phyloP scores from a whole-genome alignment of 805 yeast species.

The Candida silvatica region DNA sequence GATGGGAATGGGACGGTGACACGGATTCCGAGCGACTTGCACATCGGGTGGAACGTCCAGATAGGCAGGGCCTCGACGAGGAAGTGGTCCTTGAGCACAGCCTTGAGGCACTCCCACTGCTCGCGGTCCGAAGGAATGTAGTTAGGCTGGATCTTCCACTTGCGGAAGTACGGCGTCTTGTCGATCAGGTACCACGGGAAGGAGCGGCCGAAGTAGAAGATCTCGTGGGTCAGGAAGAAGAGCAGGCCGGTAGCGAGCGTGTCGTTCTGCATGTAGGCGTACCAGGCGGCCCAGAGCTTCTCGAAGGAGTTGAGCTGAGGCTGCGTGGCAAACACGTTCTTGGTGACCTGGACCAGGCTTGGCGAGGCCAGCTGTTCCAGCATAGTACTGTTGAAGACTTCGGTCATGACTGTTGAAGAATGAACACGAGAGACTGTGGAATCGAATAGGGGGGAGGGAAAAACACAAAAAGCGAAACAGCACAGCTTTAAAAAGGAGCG shows the following conservation, averaged over 20 bases:
- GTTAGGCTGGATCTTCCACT: conserved; percentile 45
- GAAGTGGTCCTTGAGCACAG: conserved; percentile 48
- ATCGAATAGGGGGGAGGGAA: background rate
- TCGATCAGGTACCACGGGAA: conserved; percentile 51
- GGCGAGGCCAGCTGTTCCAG: conserved; percentile 16
- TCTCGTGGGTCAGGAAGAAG: conserved; percentile 45
- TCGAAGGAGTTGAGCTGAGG: conserved; percentile 35
- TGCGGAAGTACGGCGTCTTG: conserved; percentile 40
- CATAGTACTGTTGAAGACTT: conserved; percentile 24
- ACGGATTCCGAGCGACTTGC: conserved; percentile 38
- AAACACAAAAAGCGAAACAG: no score
- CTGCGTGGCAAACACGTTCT: conserved; percentile 29
- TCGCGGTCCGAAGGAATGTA: conserved; percentile 45
- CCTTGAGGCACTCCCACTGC: conserved; percentile 54
- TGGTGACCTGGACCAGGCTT: conserved; percentile 25
- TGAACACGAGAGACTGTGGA: no score
- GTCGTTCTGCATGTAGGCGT: conserved; percentile 44
- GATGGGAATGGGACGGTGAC: conserved; percentile 48
- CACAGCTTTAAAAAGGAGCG: no score
- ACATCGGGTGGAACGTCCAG: conserved; percentile 55
- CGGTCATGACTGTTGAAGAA: no score
- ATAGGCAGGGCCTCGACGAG: conserved; percentile 53
- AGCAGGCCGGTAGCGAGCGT: conserved; percentile 49
- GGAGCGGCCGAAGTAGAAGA: conserved; percentile 52
- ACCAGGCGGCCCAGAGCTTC: conserved; percentile 48